Conservation (phyloP, 345 rosid species). For the Erucastrum elatum region DNA sequence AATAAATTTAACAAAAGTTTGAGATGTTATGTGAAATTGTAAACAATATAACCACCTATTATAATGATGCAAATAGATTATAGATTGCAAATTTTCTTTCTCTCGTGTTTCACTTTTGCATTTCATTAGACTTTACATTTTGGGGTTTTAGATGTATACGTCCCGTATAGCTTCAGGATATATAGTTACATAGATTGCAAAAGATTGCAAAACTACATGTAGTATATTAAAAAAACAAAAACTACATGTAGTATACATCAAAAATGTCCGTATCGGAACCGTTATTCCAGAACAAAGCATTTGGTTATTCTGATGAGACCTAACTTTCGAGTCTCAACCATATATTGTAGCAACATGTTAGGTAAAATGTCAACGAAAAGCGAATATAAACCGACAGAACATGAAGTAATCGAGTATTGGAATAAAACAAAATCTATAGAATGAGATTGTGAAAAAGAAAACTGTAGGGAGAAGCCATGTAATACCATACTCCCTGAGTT, state of each 20-base stretch:
- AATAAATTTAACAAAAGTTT: neutral
- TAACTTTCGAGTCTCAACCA: conserved; percentile 16
- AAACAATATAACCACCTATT: neutral
- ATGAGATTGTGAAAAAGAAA: neutral
- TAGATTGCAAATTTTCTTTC: neutral
- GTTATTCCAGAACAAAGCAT: neutral
- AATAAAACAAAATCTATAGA: neutral
- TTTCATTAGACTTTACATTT: neutral
- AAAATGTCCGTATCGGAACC: conserved; percentile 20
- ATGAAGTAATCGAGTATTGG: conserved; percentile 11
- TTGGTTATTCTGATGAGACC: neutral
- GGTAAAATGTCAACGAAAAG: conserved; percentile 2
- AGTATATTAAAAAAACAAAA: neutral
- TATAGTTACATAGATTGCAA: neutral
- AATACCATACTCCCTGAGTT: neutral
- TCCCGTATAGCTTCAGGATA: neutral
- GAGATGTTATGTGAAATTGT: neutral
- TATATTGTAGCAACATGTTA: conserved; percentile 17
- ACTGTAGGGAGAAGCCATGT: neutral
- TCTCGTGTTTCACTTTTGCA: neutral
- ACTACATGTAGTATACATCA: too few relatives aligned
- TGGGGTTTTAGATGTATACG: neutral
- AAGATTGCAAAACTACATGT: neutral
- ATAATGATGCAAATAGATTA: neutral
- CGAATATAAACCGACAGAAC: conserved; percentile 14